Evolutionary conservation across 1,284 basidiomycete species (phyloP), one percentile per base, ranked within the genome.

Genomic region (Cryptococcus floricola): DNA sequence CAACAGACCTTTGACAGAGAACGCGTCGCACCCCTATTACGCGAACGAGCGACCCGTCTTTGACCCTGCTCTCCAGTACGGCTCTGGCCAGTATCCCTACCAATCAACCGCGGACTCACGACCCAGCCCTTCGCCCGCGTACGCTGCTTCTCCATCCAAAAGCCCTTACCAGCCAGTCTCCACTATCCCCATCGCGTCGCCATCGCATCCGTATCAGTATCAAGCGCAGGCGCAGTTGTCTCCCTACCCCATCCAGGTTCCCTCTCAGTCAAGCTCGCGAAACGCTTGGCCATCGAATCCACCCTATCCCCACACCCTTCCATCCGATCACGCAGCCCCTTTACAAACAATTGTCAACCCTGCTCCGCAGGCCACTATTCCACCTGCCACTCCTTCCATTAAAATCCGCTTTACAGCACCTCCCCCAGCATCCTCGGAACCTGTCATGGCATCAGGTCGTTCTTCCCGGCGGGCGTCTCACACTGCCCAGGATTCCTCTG

Each of bases 331-430:
- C 41, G 10, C 48, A 16, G 39, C 19, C 23, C 46, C 44, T 9
- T 7, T 42, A 10, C 9, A n/a, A 19, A 23, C n/a, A 47, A 39
- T 46, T 27, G 16, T 27, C 28, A 19, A 13, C 39, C 19, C 27
- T 8, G 23, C 39, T 23, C 16, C 23, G 16, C n/a, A 16, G 27
- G 16, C 48, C 16, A 28, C 46, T 18, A 38, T 27, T 12, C 12
- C 50, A 45, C 2, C n/a, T 51, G 46, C 8, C 50, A 44, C 19
- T 31, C 16, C 8, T 45, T 48, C 37, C 56, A 52, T 59, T 14
- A 65, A 62, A 43, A 63, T 69, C 60, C 65, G 50, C 23, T 53
- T 69, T 16, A 54, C 54, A 28, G 28, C 59, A 1, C 44, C 52
- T 19, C 14, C 54, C 5, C 19, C 50, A 4, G 4, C 46, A 25